These are phyloP conservation scores for Apiospora pterosperma DNA, from an alignment of 2,329 filamentous ascomycete species.

Conservation along the genomic window DNA sequence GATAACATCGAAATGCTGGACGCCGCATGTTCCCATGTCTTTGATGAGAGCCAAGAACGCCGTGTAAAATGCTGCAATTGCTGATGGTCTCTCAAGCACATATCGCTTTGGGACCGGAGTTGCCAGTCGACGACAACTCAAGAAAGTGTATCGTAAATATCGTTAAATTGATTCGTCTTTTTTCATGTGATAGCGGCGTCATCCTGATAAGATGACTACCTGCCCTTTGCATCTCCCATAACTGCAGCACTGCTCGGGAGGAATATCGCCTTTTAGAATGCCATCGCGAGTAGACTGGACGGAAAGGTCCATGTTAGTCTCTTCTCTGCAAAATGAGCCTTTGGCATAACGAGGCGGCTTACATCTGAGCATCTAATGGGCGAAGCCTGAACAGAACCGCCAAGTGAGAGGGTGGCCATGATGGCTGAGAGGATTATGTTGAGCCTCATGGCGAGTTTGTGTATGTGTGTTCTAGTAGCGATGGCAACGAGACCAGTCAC, in stretches of 20 bases:
- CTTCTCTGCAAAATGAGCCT: not conserved
- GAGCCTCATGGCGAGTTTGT: constrained; percentile 3
- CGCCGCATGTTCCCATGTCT: not conserved
- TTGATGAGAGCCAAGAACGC: not conserved
- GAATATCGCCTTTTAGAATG: constrained; percentile 9
- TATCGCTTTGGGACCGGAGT: not conserved
- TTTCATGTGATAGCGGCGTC: not conserved
- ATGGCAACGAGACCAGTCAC: not conserved
- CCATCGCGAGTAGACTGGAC: constrained; percentile 8
- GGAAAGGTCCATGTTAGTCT: not conserved
- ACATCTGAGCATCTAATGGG: constrained; percentile 9
- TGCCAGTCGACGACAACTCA: not conserved
- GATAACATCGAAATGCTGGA: not conserved
- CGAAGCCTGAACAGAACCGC: constrained; percentile 5
- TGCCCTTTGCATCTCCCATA: constrained; percentile 10
- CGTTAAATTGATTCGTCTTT: not conserved
- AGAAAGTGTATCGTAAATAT: not conserved
- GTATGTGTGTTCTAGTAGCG: not conserved
- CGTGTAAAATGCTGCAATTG: not conserved
- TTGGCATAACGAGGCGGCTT: not conserved
- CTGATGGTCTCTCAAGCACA: not conserved
- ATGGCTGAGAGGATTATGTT: not conserved
- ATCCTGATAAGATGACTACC: constrained; percentile 8
- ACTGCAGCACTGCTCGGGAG: constrained; percentile 10
- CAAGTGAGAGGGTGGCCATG: not conserved